These are phyloP conservation scores for Salix arbutifolia DNA, from an alignment of 345 rosid genomes.

Conservation along the genomic window DNA sequence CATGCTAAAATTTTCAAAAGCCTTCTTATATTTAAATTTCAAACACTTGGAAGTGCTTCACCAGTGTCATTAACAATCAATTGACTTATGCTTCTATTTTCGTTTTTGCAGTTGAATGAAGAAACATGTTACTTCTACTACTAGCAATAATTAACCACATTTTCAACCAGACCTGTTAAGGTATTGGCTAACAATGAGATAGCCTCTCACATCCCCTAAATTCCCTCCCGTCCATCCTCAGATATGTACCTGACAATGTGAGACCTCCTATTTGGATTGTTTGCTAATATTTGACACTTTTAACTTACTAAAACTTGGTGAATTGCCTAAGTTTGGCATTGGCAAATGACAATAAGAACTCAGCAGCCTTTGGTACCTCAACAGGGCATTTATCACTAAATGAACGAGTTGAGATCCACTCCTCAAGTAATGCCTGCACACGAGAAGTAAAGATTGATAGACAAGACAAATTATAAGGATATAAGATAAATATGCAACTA, in stretches of 20 bases:
- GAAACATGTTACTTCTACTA: neutral
- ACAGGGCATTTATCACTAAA: constrained; percentile 54
- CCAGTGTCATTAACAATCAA: neutral
- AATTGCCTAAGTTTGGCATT: neutral
- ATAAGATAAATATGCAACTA: constrained; percentile 1
- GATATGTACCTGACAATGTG: neutral
- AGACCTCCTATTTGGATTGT: neutral
- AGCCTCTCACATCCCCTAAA: neutral
- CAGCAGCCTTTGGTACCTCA: constrained; percentile 39
- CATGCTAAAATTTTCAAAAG: neutral
- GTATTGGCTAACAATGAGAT: neutral
- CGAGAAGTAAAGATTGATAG: neutral
- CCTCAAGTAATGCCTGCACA: constrained; percentile 86
- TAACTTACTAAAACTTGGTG: neutral
- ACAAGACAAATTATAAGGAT: neutral
- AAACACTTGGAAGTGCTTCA: neutral
- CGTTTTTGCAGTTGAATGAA: neutral
- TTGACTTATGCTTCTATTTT: neutral
- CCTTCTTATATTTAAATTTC: neutral
- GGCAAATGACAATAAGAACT: neutral
- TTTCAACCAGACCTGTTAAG: neutral
- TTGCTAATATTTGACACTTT: neutral
- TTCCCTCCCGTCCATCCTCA: neutral
- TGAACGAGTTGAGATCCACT: constrained; percentile 71
- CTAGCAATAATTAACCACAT: neutral